Conservation (phyloP, 192 early-diverging fungal species). For the Phlyctochytrium planicorne region DNA sequence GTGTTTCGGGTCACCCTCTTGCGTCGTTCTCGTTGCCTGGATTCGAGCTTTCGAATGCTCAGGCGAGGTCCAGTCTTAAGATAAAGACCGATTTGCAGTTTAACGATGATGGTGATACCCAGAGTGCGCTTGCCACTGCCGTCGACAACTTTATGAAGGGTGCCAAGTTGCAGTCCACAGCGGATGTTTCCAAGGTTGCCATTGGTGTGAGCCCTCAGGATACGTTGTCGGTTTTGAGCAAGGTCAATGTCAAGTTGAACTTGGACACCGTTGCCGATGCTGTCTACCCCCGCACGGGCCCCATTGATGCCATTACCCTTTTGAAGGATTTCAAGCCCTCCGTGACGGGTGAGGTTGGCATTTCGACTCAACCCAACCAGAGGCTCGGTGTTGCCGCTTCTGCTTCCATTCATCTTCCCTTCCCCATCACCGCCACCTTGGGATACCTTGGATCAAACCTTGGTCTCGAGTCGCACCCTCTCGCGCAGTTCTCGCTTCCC, state of each 20-base stretch:
- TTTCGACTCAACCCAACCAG: conserved; percentile 15
- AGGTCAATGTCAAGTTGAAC: conserved; percentile 14
- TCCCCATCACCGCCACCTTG: conserved; percentile 13
- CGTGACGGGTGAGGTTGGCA: conserved; percentile 13
- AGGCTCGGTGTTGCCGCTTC: conserved; percentile 9
- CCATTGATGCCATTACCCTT: conserved; percentile 5
- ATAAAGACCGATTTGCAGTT: conserved; percentile 28
- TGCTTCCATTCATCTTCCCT: conserved; percentile 11
- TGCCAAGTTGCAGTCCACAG: neutral
- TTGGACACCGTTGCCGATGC: conserved; percentile 23
- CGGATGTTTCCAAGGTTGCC: neutral
- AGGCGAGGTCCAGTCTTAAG: conserved; percentile 9
- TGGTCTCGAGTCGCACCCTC: conserved; percentile 20
- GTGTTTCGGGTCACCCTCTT: conserved; percentile 25
- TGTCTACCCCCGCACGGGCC: conserved; percentile 17
- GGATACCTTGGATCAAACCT: conserved; percentile 19
- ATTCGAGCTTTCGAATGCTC: neutral
- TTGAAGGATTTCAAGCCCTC: neutral
- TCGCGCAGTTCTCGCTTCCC: conserved; percentile 7
- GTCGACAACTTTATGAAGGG: conserved; percentile 27
- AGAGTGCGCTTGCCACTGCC: conserved; percentile 22
- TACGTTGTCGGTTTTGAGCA: conserved; percentile 21
- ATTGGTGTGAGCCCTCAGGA: neutral
- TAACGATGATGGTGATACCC: conserved; percentile 26
- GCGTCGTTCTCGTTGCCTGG: conserved; percentile 13